Conservation (phyloP, 495 filamentous ascomycete genomes). For the Extremus antarcticus region DNA sequence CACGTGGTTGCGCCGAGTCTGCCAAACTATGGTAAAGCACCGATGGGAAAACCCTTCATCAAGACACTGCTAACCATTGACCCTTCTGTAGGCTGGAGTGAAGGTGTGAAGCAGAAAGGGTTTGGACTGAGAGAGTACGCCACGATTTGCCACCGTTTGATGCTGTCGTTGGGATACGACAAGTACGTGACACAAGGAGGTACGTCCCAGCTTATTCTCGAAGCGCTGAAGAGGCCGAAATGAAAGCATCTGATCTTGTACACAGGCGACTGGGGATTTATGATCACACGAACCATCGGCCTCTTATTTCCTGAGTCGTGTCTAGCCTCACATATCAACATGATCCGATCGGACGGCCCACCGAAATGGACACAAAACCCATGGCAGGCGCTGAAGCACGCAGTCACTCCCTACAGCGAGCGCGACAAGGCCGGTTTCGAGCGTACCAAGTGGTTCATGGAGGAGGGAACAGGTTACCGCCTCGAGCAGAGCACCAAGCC, state of each 20-base stretch:
- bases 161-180: constrained; percentile 55
- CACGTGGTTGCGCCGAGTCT: constrained; percentile 60
- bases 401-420: constrained; percentile 28
- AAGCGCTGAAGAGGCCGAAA: too few species aligned
- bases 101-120: constrained; percentile 40
- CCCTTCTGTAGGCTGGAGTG: constrained; percentile 51
- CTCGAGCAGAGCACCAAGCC: constrained; percentile 49
- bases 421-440: constrained; percentile 19
- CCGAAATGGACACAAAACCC: constrained; percentile 33
- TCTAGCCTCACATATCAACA: constrained; percentile 56
- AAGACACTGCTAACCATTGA: too few species aligned
- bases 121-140: constrained; percentile 53
- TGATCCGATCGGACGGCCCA: constrained; percentile 31
- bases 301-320: constrained; percentile 45
- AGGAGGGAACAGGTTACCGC: constrained; percentile 47
- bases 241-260: too few species aligned
- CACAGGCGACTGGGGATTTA: constrained; percentile 61
- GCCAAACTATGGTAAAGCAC: constrained; percentile 62
- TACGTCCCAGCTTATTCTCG: too few species aligned
- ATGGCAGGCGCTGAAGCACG: constrained; percentile 35
- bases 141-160: constrained; percentile 42
- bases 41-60: too few species aligned
- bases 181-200: constrained; percentile 41
- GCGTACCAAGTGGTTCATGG: constrained; percentile 41
- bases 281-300: constrained; percentile 49